These are phyloP conservation scores for Aspergillus campestris DNA, from an alignment of 495 filamentous ascomycete genomes.

Conservation along the genomic window DNA sequence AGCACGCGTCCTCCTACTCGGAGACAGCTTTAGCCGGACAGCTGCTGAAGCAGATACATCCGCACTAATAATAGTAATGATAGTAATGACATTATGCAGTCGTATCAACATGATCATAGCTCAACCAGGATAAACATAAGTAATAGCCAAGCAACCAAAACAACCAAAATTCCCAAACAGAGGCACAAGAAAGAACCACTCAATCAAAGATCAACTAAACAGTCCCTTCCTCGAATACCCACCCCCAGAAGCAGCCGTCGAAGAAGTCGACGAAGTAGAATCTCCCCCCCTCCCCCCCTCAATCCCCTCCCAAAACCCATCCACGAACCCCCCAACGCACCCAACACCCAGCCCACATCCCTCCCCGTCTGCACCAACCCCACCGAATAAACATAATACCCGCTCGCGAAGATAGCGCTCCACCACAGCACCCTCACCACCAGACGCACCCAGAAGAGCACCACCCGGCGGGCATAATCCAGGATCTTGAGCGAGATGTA, in stretches of 20 bases:
- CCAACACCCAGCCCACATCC: conserved; percentile 50
- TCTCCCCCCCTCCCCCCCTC: conserved; percentile 9
- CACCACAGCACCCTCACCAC: conserved; percentile 52
- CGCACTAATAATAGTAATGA: no score
- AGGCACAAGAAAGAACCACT: no score
- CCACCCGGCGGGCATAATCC: conserved; percentile 53
- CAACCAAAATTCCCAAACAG: no score
- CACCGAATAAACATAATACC: conserved; percentile 50
- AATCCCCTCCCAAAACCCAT: conserved; percentile 35
- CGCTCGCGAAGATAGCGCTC: conserved; percentile 39
- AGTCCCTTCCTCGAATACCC: not conserved
- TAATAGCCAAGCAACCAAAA: no score
- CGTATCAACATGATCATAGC: no score
- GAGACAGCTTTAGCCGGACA: no score
- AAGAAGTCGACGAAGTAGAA: not conserved
- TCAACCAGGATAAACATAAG: no score
- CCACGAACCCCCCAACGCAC: conserved; percentile 48
- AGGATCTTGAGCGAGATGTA: conserved; percentile 58
- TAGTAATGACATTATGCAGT: no score
- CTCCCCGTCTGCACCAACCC: conserved; percentile 52
- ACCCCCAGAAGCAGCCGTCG: conserved; percentile 4
- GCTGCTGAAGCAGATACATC: no score
- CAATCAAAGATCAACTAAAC: no score
- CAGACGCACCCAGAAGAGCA: conserved; percentile 67
- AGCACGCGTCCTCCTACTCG: no score